A percentile compares a stretch with the other conserved stretches of the same genome.
phyloP scores from a whole-genome alignment of 2,329 filamentous ascomycete genomes.

The Penicillium brasilianum region DNA sequence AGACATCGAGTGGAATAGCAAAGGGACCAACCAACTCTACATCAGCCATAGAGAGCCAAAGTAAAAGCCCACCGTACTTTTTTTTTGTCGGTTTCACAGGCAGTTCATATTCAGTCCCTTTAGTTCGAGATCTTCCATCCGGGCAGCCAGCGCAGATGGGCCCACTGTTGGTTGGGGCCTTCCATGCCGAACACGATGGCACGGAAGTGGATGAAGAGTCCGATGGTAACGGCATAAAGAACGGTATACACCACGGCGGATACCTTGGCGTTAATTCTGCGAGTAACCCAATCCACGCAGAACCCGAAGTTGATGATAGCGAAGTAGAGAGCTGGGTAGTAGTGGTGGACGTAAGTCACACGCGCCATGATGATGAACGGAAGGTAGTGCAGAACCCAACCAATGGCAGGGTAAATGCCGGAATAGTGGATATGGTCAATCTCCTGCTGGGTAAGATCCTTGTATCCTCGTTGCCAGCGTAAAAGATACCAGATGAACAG shows the following conservation, averaged over 20 bases:
- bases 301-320: conserved; percentile 90
- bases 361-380: conserved; percentile 97
- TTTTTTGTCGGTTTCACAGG: neutral
- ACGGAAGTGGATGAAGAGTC: conserved; percentile 86
- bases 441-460: conserved; percentile 76
- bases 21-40: conserved; percentile 1
- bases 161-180: conserved; percentile 80
- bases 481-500: conserved; percentile 83
- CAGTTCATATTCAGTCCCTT: conserved; percentile 8
- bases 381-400: conserved; percentile 95
- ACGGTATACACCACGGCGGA: conserved; percentile 73
- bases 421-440: conserved; percentile 96
- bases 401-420: conserved; percentile 85
- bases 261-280: conserved; percentile 66
- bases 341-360: conserved; percentile 99
- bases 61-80: neutral
- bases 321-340: conserved; percentile 98
- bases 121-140: conserved; percentile 80
- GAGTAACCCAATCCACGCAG: conserved; percentile 80
- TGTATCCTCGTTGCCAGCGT: conserved; percentile 94
- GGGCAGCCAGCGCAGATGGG: conserved; percentile 91
- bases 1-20: neutral
- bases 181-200: conserved; percentile 97
- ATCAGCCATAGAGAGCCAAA: conserved; percentile 1
- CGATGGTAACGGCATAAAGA: conserved; percentile 75